Conservation (phyloP, 2,329 filamentous ascomycete species). For the Aspergillus unguis region DNA sequence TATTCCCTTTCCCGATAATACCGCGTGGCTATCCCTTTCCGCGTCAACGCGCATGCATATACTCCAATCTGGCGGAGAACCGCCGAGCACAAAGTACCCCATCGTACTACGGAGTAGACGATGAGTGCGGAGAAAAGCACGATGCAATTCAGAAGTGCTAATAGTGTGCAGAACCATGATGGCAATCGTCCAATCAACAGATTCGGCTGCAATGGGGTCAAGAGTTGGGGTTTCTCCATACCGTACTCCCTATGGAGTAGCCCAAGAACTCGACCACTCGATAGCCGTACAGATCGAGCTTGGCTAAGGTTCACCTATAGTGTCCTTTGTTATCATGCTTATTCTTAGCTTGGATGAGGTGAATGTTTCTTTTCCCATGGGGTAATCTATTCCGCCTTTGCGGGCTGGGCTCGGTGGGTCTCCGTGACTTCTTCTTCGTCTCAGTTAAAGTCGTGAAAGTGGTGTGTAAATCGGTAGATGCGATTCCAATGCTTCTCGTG, state of each 20-base stretch:
- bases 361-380: neutral
- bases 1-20: neutral
- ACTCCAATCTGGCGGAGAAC: neutral
- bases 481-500: no score
- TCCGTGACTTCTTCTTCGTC: neutral
- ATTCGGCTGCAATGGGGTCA: neutral
- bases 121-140: no score
- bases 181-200: neutral
- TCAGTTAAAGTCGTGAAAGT: neutral
- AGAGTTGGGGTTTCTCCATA: neutral
- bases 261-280: neutral
- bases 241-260: neutral
- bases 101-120: no score
- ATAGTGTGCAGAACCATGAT: no score
- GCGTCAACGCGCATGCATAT: neutral
- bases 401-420: neutral
- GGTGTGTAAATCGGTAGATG: no score
- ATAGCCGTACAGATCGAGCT: neutral
- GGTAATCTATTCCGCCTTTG: slow-evolving; percentile 3
- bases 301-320: neutral
- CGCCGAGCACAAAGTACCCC: no score
- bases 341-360: slow-evolving; percentile 2
- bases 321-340: neutral
- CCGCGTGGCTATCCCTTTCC: neutral
- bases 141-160: no score